phyloP scores from a whole-genome alignment of 2,329 filamentous ascomycete genomes.

The Trichoderma sp. region DNA sequence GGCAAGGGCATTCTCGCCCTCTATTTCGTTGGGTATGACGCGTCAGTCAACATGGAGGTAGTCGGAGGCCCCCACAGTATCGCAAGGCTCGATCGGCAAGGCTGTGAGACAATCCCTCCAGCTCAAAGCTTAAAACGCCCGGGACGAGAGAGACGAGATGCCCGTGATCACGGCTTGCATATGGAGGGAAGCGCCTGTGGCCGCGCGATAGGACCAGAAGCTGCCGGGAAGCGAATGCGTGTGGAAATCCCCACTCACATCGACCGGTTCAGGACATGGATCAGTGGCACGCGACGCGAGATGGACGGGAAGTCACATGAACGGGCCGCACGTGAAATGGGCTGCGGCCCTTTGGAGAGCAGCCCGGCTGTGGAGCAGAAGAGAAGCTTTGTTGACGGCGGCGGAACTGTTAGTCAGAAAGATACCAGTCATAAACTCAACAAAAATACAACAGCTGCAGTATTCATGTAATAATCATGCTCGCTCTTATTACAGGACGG shows the following conservation, averaged over 20 bases:
- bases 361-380: not conserved
- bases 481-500: constrained; percentile 17
- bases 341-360: constrained; percentile 16
- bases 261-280: not conserved
- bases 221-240: constrained; percentile 7
- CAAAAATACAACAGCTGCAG: not conserved
- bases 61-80: not conserved
- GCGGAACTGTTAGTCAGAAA: not conserved
- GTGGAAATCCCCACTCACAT: constrained; percentile 21
- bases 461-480: not conserved
- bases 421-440: constrained; percentile 17
- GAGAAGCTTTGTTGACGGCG: constrained; percentile 5
- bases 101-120: constrained; percentile 16
- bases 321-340: constrained; percentile 19
- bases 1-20: constrained; percentile 60
- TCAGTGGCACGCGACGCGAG: constrained; percentile 34
- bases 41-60: not conserved
- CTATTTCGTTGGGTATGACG: not conserved
- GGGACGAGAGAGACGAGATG: not conserved
- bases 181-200: not conserved
- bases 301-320: constrained; percentile 42
- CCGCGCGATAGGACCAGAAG: constrained; percentile 16
- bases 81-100: constrained; percentile 15
- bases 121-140: not conserved
- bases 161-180: constrained; percentile 24